phyloP scores from a whole-genome alignment of 2,329 filamentous ascomycete genomes.

The Xylaria sp. region DNA sequence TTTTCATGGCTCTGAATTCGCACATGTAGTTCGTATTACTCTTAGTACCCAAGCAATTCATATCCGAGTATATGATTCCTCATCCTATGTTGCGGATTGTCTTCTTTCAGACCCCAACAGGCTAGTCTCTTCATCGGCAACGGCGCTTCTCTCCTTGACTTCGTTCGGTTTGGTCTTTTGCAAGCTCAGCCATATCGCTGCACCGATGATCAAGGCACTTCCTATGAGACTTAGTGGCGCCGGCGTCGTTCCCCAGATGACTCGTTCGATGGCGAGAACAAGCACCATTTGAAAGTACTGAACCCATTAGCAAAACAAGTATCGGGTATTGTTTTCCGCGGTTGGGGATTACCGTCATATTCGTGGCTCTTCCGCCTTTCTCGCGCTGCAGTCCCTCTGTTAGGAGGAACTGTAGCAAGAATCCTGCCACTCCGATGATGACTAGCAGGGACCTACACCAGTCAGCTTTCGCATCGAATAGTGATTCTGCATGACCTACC shows the following conservation, averaged over 20 bases:
- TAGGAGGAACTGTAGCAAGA: conserved; percentile 80
- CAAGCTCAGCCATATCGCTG: conserved; percentile 55
- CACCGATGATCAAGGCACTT: conserved; percentile 54
- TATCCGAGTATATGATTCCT: not conserved
- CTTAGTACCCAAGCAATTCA: not conserved
- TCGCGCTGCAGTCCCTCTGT: conserved; percentile 78
- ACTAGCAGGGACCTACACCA: conserved; percentile 63
- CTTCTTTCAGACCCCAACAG: conserved; percentile 40
- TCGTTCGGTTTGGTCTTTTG: conserved; percentile 51
- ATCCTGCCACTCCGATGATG: conserved; percentile 74
- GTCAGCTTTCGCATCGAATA: not conserved
- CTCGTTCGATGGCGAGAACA: conserved; percentile 52
- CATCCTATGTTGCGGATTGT: conserved; percentile 15
- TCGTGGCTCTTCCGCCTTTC: conserved; percentile 57
- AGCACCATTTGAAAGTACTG: conserved; percentile 50
- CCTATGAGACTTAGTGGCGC: conserved; percentile 53
- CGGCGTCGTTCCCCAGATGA: conserved; percentile 57
- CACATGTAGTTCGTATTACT: not conserved
- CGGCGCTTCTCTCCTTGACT: conserved; percentile 33
- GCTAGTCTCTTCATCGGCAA: conserved; percentile 52
- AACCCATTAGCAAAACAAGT: conserved; percentile 10
- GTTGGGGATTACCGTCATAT: conserved; percentile 47
- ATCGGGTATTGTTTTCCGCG: not conserved
- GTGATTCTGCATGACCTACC: conserved; percentile 47
- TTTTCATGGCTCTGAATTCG: not conserved